Base-by-base conservation (phyloP, 2,329 filamentous ascomycete species). In the Teratosphaeriaceae sp. region DNA sequence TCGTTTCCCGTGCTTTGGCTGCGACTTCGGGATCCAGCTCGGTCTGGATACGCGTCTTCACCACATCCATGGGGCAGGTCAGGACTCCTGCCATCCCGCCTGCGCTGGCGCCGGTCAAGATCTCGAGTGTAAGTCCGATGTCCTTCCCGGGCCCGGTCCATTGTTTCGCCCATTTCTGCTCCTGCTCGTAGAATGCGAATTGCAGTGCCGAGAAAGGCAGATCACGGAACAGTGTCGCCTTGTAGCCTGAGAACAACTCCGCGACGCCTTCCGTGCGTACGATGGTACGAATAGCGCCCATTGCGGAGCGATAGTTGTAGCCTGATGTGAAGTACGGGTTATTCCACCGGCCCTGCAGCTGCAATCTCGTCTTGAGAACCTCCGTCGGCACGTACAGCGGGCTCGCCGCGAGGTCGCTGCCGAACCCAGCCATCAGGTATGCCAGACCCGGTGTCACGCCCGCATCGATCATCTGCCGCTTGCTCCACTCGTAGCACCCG, bases 121-220 rank as follows among this genome's bases (percentile, higher is more conserved):
- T 83, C 63, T 98, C 92, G 27, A 97, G 65, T 1, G 81, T 75
- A 24, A 94, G 67, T 1, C 92, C 92, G 41, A 98, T 94, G 45
- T 96, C 87, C 44, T 83, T 78, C 49, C 82, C 84, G 4, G 51
- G 52, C 24, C 84, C 79, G 59, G 85, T 82, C 74, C 84, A 94
- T 41, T 79, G 65, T 58, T 84, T 84, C 1, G 92, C 89, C 74
- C 87, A 78, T 35, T 75, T 79, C 57, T 89, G 86, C 61, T 89
- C 89, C 65, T 97, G 87, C 65, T 98, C 92, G 71, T 95, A 98
- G 63, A 98, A 96, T 58, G 94, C 90, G 66, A 98, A 97, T 61
- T 98, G 92, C 9, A 98, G 70, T 1, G 92, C 92, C 0, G 90
- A 97, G 62, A 96, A 98, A 1, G 92, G 92, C 18, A 98, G 75